Conservation (phyloP, 805 yeast genomes). For the Kodamaea laetipori region DNA sequence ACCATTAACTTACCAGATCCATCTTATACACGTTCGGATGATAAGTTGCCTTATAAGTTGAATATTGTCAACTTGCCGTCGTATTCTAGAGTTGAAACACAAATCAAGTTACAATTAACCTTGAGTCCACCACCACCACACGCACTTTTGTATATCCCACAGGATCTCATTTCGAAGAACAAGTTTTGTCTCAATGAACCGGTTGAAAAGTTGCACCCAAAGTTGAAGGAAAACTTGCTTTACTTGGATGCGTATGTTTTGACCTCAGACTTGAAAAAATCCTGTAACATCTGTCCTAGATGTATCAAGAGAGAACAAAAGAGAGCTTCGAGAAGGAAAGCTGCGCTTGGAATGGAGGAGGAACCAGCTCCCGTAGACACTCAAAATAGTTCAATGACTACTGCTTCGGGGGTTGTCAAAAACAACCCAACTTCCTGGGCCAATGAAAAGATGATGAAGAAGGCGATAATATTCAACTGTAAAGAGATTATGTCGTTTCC, state of each 20-base stretch:
- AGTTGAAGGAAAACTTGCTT: constrained; percentile 53
- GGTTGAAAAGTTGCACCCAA: constrained; percentile 44
- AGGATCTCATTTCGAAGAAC: constrained; percentile 85
- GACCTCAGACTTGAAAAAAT: constrained; percentile 48
- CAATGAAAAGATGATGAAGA: constrained; percentile 68
- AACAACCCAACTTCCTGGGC: constrained; percentile 72
- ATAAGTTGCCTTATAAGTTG: constrained; percentile 50
- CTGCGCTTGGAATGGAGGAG: constrained; percentile 40
- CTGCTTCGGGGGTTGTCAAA: constrained; percentile 34
- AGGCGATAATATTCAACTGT: constrained; percentile 89
- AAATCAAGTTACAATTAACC: constrained; percentile 72
- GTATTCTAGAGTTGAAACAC: constrained; percentile 92
- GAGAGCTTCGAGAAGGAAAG: constrained; percentile 89
- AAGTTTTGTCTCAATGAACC: constrained; percentile 67
- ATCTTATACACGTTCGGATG: constrained; percentile 30
- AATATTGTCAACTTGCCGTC: constrained; percentile 67
- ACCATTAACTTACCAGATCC: constrained; percentile 34
- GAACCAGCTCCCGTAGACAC: constrained; percentile 14
- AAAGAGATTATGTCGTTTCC: constrained; percentile 81
- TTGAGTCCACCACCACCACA: constrained; percentile 80
- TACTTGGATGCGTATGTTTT: constrained; percentile 82
- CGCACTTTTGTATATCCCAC: constrained; percentile 73
- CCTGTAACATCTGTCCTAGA: constrained; percentile 79
- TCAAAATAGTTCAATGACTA: constrained; percentile 14
- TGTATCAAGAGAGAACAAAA: constrained; percentile 93